Conservation (phyloP, 306 rosid genomes). For the Prunus salicina region DNA sequence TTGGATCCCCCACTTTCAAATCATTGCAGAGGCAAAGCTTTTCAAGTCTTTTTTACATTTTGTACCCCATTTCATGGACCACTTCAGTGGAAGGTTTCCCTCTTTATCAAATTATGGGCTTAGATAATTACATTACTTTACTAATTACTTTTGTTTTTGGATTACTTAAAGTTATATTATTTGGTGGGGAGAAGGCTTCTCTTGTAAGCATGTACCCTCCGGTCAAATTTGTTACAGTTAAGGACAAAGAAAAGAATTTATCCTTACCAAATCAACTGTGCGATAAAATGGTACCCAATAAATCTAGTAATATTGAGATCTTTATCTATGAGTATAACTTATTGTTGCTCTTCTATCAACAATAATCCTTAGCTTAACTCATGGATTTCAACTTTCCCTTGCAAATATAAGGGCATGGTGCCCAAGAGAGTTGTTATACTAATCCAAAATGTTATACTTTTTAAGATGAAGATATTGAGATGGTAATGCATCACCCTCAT, state of each 20-base stretch:
- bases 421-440: background rate
- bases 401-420: background rate
- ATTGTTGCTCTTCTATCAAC: no score
- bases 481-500: no score
- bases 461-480: no score
- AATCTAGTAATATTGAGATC: no score
- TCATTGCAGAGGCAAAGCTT: slow-evolving; percentile 48
- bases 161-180: slow-evolving; percentile 20
- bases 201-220: slow-evolving; percentile 23
- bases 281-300: no score
- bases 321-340: no score
- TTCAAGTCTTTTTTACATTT: slow-evolving; percentile 35
- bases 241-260: background rate
- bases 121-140: background rate
- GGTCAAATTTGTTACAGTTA: slow-evolving; percentile 6
- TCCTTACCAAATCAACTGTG: no score
- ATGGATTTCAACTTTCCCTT: background rate
- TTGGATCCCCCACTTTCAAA: slow-evolving; percentile 79
- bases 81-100: slow-evolving; percentile 21
- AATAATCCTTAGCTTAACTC: background rate
- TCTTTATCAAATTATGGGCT: slow-evolving; percentile 18
- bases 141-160: slow-evolving; percentile 13
- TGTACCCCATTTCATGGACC: slow-evolving; percentile 64
- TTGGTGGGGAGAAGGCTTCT: slow-evolving; percentile 14
- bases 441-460: no score